Conservation (phyloP, 805 yeast species). For the Wickerhamiella brachini region DNA sequence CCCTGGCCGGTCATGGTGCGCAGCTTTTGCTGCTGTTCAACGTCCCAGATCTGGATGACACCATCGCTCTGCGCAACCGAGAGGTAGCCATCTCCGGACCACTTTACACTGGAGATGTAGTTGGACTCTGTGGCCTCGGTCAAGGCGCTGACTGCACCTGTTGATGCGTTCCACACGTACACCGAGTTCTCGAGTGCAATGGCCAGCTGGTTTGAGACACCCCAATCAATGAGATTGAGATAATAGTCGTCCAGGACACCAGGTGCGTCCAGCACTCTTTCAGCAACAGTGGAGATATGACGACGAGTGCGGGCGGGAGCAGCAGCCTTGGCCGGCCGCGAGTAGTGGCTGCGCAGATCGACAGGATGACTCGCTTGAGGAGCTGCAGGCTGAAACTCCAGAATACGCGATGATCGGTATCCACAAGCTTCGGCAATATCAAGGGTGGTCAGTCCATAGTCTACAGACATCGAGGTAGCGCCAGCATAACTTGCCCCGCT, state of each 20-base stretch:
- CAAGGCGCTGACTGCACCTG: slow-evolving; percentile 61
- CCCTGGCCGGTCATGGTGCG: slow-evolving; percentile 67
- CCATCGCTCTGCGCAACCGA: slow-evolving; percentile 81
- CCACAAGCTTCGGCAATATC: slow-evolving; percentile 85
- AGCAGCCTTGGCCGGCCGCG: not conserved
- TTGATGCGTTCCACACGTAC: slow-evolving; percentile 82
- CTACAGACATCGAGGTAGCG: not conserved
- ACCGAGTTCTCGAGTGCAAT: slow-evolving; percentile 75
- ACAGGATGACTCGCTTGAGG: slow-evolving; percentile 39
- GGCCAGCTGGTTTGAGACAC: slow-evolving; percentile 64
- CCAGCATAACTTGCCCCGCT: not conserved
- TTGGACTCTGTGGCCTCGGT: slow-evolving; percentile 39
- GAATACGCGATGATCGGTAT: slow-evolving; percentile 52
- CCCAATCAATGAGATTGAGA: slow-evolving; percentile 78
- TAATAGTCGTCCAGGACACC: slow-evolving; percentile 89
- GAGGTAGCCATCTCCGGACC: slow-evolving; percentile 88
- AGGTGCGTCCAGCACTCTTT: slow-evolving; percentile 90
- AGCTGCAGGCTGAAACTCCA: slow-evolving; percentile 77
- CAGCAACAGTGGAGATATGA: slow-evolving; percentile 76
- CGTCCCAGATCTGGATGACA: slow-evolving; percentile 83
- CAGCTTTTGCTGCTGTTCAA: slow-evolving; percentile 55
- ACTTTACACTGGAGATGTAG: slow-evolving; percentile 56
- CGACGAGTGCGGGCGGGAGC: slow-evolving; percentile 22
- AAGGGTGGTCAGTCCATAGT: not conserved
- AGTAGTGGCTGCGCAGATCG: slow-evolving; percentile 18